A percentile compares a stretch with the other conserved stretches of the same genome.
These are phyloP conservation scores for Carex kokanica DNA, from an alignment of 176 grass and related monocot genomes.

Conservation along the genomic window DNA sequence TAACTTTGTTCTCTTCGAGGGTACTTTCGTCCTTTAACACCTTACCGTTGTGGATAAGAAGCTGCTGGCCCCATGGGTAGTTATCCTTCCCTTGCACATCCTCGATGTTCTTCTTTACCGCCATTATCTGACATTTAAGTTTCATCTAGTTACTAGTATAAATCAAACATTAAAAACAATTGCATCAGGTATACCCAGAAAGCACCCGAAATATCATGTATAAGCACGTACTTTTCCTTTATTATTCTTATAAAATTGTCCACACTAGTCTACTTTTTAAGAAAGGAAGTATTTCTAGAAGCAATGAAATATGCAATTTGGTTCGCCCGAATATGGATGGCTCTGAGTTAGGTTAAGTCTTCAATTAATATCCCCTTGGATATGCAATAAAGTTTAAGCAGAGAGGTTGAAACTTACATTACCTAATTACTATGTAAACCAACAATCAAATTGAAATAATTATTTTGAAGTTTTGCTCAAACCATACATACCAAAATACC, in stretches of 20 bases:
- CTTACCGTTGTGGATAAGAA: conserved; percentile 81
- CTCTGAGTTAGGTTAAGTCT: neutral
- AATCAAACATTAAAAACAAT: conserved; percentile 10
- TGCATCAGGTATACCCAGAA: neutral
- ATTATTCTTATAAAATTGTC: neutral
- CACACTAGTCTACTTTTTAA: neutral
- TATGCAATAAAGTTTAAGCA: neutral
- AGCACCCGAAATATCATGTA: neutral
- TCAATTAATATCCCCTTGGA: neutral
- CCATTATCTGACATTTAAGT: conserved; percentile 62
- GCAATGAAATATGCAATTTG: neutral
- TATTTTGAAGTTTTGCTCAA: neutral
- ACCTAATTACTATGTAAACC: neutral
- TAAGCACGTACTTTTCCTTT: neutral
- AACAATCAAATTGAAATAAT: neutral
- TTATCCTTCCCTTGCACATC: conserved; percentile 82
- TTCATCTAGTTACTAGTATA: neutral
- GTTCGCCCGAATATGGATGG: neutral
- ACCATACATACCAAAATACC: neutral
- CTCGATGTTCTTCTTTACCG: conserved; percentile 89
- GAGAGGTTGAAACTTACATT: neutral
- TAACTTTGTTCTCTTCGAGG: conserved; percentile 84
- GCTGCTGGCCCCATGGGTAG: conserved; percentile 80
- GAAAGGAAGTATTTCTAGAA: neutral
- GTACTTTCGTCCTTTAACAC: conserved; percentile 96